These are phyloP conservation scores for Gynochthodes officinalis DNA, from an alignment of 257 asterid genomes.

Conservation along the genomic window DNA sequence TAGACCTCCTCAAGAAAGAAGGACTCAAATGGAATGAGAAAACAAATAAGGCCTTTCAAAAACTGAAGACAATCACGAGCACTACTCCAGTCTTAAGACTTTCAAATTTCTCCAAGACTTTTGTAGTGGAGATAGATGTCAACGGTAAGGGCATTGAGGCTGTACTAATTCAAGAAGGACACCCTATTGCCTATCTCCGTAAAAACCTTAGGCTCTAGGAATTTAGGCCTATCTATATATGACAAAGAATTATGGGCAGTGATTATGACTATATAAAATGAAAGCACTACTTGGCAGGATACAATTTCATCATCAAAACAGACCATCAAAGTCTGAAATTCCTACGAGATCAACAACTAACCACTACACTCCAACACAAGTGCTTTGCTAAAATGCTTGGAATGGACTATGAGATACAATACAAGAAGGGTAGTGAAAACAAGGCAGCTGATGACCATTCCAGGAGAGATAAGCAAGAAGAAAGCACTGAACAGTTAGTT, in stretches of 20 bases:
- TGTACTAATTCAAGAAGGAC: too few relatives aligned
- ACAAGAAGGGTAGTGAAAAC: not conserved
- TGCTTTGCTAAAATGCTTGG: constrained; percentile 2
- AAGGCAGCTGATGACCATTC: constrained; percentile 9
- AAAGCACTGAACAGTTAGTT: too few relatives aligned
- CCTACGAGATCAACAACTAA: not conserved
- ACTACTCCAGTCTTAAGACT: too few relatives aligned
- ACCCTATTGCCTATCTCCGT: too few relatives aligned
- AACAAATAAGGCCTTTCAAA: not conserved
- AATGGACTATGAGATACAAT: not conserved
- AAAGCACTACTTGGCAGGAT: not conserved
- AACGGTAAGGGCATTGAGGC: too few relatives aligned
- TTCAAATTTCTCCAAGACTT: too few relatives aligned
- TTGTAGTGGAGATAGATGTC: too few relatives aligned
- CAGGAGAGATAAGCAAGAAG: too few relatives aligned
- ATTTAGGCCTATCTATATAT: too few relatives aligned
- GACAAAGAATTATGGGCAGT: too few relatives aligned
- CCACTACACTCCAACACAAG: not conserved
- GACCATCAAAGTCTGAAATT: not conserved
- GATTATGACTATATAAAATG: too few relatives aligned
- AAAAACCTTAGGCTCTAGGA: too few relatives aligned
- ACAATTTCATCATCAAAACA: not conserved
- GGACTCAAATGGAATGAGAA: not conserved
- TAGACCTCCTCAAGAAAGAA: not conserved
- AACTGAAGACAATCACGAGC: not conserved